A percentile compares a stretch with the other conserved stretches of the same genome.
phyloP scores from a whole-genome alignment of 2,329 filamentous ascomycete genomes.

The Lecanicillium sp. region DNA sequence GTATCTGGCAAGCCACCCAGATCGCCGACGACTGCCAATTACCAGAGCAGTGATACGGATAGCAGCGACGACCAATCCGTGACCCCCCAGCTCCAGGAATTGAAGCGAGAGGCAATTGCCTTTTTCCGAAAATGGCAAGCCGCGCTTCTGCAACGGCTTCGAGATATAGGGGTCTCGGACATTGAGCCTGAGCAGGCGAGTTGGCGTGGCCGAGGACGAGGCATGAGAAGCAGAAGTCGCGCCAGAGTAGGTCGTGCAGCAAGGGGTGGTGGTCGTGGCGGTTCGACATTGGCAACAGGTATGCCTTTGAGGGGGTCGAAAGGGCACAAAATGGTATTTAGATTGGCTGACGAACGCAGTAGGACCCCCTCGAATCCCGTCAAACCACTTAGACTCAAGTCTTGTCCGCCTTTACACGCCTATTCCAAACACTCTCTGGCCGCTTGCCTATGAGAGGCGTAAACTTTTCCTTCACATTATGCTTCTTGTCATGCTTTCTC shows the following conservation, averaged over 20 bases:
- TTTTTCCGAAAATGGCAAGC: slow-evolving; percentile 79
- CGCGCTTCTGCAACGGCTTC: slow-evolving; percentile 59
- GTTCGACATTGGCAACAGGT: slow-evolving; percentile 27
- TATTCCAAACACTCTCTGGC: slow-evolving; percentile 50
- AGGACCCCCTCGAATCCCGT: slow-evolving; percentile 32
- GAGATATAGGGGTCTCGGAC: slow-evolving; percentile 48
- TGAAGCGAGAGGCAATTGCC: slow-evolving; percentile 60
- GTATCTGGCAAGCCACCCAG: slow-evolving; percentile 1
- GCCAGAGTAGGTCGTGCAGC: slow-evolving; percentile 8
- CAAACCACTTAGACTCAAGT: slow-evolving; percentile 35
- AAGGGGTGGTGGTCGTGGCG: slow-evolving; percentile 9
- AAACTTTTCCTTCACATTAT: slow-evolving; percentile 63
- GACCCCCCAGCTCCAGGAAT: slow-evolving; percentile 45
- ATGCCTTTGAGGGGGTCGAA: slow-evolving; percentile 15
- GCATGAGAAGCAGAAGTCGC: slow-evolving; percentile 9
- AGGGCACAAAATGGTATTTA: no score
- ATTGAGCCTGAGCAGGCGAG: background rate
- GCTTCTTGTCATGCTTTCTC: slow-evolving; percentile 63
- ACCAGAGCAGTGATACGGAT: slow-evolving; percentile 10
- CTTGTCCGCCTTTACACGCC: slow-evolving; percentile 47
- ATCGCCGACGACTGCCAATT: background rate
- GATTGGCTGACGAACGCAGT: slow-evolving; percentile 2
- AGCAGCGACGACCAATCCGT: slow-evolving; percentile 16
- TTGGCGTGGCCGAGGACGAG: slow-evolving; percentile 22
- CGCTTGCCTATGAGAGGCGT: slow-evolving; percentile 51